phyloP scores from a whole-genome alignment of 1,139 yeast genomes.

The Geotrichum siamense region DNA sequence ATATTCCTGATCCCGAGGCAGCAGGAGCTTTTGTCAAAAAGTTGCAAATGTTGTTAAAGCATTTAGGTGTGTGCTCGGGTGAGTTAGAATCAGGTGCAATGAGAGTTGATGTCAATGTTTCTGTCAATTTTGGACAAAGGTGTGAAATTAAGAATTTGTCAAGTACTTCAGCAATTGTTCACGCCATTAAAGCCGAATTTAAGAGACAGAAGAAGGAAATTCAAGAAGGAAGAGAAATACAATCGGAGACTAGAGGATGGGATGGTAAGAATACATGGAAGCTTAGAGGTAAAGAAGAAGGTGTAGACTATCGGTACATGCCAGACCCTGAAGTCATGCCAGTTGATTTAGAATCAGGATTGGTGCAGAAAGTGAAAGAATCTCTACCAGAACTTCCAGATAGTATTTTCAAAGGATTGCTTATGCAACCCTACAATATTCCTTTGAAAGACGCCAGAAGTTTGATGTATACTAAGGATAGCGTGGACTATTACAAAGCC shows the following conservation, averaged over 20 bases:
- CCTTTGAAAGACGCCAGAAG: conserved; percentile 67
- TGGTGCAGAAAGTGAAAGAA: conserved; percentile 37
- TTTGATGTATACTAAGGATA: conserved; percentile 42
- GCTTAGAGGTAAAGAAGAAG: conserved; percentile 68
- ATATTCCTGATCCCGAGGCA: conserved; percentile 58
- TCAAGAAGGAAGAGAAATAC: conserved; percentile 34
- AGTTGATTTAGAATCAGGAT: conserved; percentile 42
- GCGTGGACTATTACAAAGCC: conserved; percentile 45
- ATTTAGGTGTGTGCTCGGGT: conserved; percentile 72
- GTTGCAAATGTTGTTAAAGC: conserved; percentile 63
- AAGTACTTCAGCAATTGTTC: conserved; percentile 70
- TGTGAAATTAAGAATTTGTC: conserved; percentile 88
- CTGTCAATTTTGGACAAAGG: conserved; percentile 53
- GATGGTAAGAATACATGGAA: conserved; percentile 61
- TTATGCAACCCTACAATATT: conserved; percentile 47
- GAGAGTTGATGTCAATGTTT: conserved; percentile 88
- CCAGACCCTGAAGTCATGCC: conserved; percentile 87
- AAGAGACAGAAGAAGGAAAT: conserved; percentile 51
- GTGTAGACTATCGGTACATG: conserved; percentile 84
- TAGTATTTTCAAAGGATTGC: conserved; percentile 44
- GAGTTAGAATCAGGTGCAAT: conserved; percentile 92
- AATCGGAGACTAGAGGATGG: conserved; percentile 88
- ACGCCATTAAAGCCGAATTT: conserved; percentile 73
- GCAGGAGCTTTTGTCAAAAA: conserved; percentile 76
- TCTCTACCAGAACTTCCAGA: conserved; percentile 62